A percentile compares a stretch with the other conserved stretches of the same genome.
These are phyloP conservation scores for Penicillium nucicola DNA, from an alignment of 495 filamentous ascomycete genomes.

Conservation along the genomic window DNA sequence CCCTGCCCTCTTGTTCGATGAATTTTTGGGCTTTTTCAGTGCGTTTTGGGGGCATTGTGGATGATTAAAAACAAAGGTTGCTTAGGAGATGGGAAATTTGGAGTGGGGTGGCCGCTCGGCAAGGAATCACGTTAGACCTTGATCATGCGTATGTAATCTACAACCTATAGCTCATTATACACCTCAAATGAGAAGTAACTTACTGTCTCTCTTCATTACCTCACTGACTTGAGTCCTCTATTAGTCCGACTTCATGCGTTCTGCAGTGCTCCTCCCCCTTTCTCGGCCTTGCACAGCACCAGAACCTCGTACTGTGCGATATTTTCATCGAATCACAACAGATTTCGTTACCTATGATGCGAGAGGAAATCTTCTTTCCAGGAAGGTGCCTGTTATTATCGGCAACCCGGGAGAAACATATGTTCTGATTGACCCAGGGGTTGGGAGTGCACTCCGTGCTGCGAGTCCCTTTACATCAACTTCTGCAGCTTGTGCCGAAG, in stretches of 20 bases:
- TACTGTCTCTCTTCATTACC: too few species aligned
- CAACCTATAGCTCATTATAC: too few species aligned
- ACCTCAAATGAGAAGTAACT: too few species aligned
- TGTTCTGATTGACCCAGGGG: slow-evolving; percentile 26
- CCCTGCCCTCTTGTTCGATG: too few species aligned
- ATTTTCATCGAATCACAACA: slow-evolving; percentile 26
- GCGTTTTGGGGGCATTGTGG: too few species aligned
- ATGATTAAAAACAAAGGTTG: too few species aligned
- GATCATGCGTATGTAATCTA: too few species aligned
- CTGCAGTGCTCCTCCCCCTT: slow-evolving; percentile 12
- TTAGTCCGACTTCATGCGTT: slow-evolving; percentile 16
- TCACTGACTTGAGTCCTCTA: neutral
- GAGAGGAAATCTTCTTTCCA: slow-evolving; percentile 23
- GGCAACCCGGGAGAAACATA: slow-evolving; percentile 28
- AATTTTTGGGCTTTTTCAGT: too few species aligned
- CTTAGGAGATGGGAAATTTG: too few species aligned
- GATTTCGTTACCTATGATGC: slow-evolving; percentile 25
- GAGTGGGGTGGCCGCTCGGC: too few species aligned
- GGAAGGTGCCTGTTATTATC: slow-evolving; percentile 26
- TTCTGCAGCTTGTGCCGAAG: slow-evolving; percentile 17
- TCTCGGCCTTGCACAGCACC: slow-evolving; percentile 5
- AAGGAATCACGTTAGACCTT: too few species aligned
- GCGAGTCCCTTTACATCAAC: slow-evolving; percentile 18
- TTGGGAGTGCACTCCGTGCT: slow-evolving; percentile 28
- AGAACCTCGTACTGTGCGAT: slow-evolving; percentile 14